These are phyloP conservation scores for Heritiera fomes DNA, from an alignment of 345 rosid genomes.

Conservation along the genomic window DNA sequence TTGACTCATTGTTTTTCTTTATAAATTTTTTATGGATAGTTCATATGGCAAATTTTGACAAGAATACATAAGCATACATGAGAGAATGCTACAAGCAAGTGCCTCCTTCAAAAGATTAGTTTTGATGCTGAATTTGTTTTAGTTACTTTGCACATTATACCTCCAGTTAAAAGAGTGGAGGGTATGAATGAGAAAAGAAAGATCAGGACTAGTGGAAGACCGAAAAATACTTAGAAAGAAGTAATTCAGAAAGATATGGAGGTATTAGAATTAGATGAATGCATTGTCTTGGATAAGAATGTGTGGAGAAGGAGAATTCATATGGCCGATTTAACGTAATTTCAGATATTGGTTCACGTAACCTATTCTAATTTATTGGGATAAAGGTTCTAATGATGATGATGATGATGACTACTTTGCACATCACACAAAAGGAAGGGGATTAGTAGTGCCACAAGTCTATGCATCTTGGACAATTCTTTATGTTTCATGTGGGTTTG, in stretches of 20 bases:
- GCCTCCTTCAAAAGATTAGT: background rate
- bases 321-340: no score
- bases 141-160: conserved; percentile 4
- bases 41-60: background rate
- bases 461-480: background rate
- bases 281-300: no score
- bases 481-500: background rate
- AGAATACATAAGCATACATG: background rate
- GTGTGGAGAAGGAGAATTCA: no score
- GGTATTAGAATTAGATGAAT: no score
- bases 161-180: no score
- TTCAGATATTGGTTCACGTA: no score
- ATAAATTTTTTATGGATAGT: background rate
- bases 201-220: no score
- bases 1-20: background rate
- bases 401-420: background rate
- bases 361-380: no score
- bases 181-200: no score
- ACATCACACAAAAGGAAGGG: background rate
- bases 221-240: no score
- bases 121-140: background rate
- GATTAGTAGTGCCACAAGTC: background rate
- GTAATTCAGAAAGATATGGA: no score
- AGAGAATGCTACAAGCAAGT: background rate
- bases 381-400: no score